Evolutionary conservation across 345 rosid genomes (phyloP).

Genomic region (Erucastrum elatum): DNA sequence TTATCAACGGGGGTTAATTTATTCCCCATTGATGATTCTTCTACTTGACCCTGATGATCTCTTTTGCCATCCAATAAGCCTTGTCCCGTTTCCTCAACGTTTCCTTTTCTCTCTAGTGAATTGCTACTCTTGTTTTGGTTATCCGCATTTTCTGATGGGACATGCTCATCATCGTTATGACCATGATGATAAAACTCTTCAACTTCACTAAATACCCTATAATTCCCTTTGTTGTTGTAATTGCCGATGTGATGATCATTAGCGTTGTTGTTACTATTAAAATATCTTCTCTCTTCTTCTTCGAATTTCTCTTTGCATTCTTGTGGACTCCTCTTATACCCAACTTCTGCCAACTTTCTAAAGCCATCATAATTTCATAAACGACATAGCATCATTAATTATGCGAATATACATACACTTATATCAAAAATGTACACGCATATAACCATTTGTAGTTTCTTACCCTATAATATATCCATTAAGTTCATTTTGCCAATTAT

Average conservation of each 20-base stretch:
- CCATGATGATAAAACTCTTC: constrained; percentile 56
- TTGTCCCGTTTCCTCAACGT: constrained; percentile 12
- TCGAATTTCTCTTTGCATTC: constrained; percentile 92
- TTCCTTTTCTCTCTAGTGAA: constrained; percentile 22
- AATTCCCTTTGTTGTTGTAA: constrained; percentile 53
- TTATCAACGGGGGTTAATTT: background rate
- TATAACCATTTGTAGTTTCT: background rate
- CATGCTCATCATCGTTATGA: constrained; percentile 13
- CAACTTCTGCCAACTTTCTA: constrained; percentile 90
- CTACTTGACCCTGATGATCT: constrained; percentile 37
- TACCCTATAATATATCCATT: background rate
- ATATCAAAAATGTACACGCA: background rate
- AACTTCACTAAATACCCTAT: constrained; percentile 58
- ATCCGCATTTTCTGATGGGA: constrained; percentile 28
- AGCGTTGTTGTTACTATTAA: constrained; percentile 45
- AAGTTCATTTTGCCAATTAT: background rate
- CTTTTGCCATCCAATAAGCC: constrained; percentile 24
- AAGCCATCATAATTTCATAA: constrained; percentile 50
- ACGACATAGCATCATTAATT: constrained; percentile 39
- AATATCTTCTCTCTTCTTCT: constrained; percentile 81
- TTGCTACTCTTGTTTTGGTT: constrained; percentile 37
- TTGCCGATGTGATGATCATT: constrained; percentile 45
- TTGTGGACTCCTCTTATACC: constrained; percentile 76
- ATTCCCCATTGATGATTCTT: constrained; percentile 43
- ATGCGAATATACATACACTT: background rate